Base-by-base conservation (phyloP, 2,329 filamentous ascomycete genomes). In the Rachicladosporium sp. region DNA sequence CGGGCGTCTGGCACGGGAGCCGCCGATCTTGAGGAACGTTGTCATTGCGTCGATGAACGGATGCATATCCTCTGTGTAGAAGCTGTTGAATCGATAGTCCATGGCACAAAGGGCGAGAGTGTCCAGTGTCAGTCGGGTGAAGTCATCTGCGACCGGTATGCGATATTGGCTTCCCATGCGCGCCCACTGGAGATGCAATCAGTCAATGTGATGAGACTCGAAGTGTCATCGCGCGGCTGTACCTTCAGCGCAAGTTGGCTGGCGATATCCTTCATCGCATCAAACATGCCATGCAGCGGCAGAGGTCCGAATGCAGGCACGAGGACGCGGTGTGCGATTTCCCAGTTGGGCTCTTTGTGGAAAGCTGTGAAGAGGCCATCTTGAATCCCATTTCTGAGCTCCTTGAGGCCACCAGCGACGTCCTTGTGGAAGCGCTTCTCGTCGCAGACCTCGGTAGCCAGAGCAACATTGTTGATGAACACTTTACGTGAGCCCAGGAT, bases 41-140 rank as follows among this genome's bases (percentile, higher is more conserved):
- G 67, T 67, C 80, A 86, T 84, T 29, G 78, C 73, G 36, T 68
- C 58, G 32, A 83, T 67, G 46, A 85, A 85, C 0, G 78, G 79
- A 45, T 86, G 81, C 54, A 80, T 62, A 5, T 73, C 65, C 9
- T 80, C 71, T 19, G 68, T 66, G 51, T 85, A 85, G 58, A 78
- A 85, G 1, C 74, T 79, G 58, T 85, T 84, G 66, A 85, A 84
- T n/a, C 80, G 74, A 42, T 69, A 78, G 29, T 73, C 73, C 74
- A 82, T 80, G 8, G 74, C 65, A 55, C 78, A 81, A 3, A 85
- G 67, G 2, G 77, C 77, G 8, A 85, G 70, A 0, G 78, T 80
- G 51, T 85, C 81, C 2, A 85, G 68, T 0, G 80, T 75, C 27
- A 85, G 61, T 10, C 80, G 71, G 2, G 79, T 82, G 45, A 82